Evolutionary conservation across 2,329 filamentous ascomycete genomes (phyloP), one percentile per base, ranked within the genome.

Genomic region (Amphichorda felina): DNA sequence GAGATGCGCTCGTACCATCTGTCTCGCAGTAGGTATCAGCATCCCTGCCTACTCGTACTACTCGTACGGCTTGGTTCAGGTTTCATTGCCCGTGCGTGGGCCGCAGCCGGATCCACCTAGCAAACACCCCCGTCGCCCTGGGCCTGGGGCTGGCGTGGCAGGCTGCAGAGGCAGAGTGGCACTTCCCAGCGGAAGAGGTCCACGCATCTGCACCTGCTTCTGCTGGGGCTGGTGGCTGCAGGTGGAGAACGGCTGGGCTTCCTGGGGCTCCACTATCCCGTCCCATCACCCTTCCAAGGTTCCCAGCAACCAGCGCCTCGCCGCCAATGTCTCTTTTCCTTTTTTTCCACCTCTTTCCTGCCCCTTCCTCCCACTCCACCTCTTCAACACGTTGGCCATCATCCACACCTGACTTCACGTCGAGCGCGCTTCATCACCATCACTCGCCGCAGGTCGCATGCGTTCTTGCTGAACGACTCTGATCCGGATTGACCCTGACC

Each of bases 181-280:
- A 24, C 21, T 24, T 24, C 21, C 21, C 21, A 24, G 10, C 21
- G 21, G 21, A 24, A 24, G 21, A 24, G 21, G 21, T 24, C 6
- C 21, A 24, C 10, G 21, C 21, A 24, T 10, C 26, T 15, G 26
- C 26, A 8, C 16, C 16, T 15, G 28, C 28, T 30, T 30, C 16
- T n/a, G n/a, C 28, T 30, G n/a, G n/a, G 16, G 15, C 14, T 31
- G 29, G 15, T 18, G 29, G 16, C 19, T 31, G 14, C 30, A 19
- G 14, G 31, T 33, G 31, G 31, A 21, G 31, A 32, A 17, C 30
- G 18, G 17, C 30, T 5, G 19, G 30, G 31, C 18, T 33, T 15
- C 17, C 17, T 31, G 16, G 17, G 29, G 22, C 31, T 33, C 31
- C 31, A 25, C 31, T 24, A 33, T 34, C 24, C 33, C 33, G 33